Base-by-base conservation (phyloP, 345 rosid species). In the Hibiscus mutabilis region DNA sequence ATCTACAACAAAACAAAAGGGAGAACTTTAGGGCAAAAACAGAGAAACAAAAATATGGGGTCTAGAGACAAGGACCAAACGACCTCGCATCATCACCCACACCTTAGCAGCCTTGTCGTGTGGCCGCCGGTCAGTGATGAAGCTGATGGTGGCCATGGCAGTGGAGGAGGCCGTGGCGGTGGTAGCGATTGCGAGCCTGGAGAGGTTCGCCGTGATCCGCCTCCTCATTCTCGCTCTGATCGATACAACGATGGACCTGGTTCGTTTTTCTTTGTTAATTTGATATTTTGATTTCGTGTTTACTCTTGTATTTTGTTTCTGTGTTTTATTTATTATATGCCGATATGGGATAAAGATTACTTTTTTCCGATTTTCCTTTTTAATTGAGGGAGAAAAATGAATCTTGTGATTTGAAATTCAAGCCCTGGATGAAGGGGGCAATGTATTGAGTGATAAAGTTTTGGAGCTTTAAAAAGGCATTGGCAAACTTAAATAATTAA, bases 1-100 rank as follows among this genome's bases (percentile, higher is more conserved):
- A 35, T 35, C 40, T 35, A 35, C 40, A 35, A 35, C 40, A 35
- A 35, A 35, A 13, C 52, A 46, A 9, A 21, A 56, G 60, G 60
- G 18, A 13, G 19, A 56, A 27, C 40, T 6, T 35, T 35, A 35
- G 40, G 40, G 40, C 40, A 35, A 35, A 40, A 40, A 40, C 44
- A 24, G 61, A 24, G 31, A 22, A 14, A 4, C 6, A 72, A 66
- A 60, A 70, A 93, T 93, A 93, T 93, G 98, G 94, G 87, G 37
- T 86, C 97, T 37, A 85, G 78, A 73, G 96, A 83, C 75, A 85
- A 82, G 84, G 92, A 85, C 63, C 86, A 82, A 69, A 63, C 82
- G 79, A 21, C 81, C 29, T 79, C 80, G 75, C 89, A 87, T 82
- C 96, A 89, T 66, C 61, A 24, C 31, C 61, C 61, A 5, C 31